Percentiles rank a stretch among this genome's conserved stretches.
Evolutionary conservation across 2,329 filamentous ascomycete genomes (phyloP).

Genomic region (Colletotrichum coccodes): DNA sequence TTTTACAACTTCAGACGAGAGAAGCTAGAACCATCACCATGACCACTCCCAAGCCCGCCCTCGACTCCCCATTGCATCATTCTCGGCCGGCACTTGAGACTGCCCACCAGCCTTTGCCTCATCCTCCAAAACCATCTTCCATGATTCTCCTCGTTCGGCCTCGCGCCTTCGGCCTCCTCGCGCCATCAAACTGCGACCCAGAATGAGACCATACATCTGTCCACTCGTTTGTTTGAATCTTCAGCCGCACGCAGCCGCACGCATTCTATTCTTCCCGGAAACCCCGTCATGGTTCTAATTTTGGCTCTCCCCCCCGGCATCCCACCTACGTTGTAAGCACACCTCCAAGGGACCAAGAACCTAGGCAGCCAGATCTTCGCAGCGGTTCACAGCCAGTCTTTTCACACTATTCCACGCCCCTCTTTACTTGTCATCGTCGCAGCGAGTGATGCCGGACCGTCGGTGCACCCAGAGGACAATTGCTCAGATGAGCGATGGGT

Average conservation of each 20-base stretch:
- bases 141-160: too few species aligned
- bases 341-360: not conserved
- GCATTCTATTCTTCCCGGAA: not conserved
- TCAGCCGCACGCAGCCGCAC: not conserved
- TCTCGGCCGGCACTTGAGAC: not conserved
- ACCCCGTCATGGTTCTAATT: not conserved
- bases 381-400: not conserved
- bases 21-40: not conserved
- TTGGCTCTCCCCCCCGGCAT: not conserved
- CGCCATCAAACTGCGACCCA: not conserved
- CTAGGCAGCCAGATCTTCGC: not conserved
- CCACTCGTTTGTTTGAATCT: too few species aligned
- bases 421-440: too few species aligned
- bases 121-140: too few species aligned
- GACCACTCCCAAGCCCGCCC: not conserved
- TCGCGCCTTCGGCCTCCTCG: not conserved
- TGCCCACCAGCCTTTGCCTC: not conserved
- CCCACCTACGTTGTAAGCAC: not conserved
- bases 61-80: not conserved
- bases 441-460: too few species aligned
- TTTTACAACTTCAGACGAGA: not conserved
- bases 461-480: too few species aligned
- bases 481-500: too few species aligned
- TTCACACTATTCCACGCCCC: too few species aligned
- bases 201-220: not conserved